phyloP scores from a whole-genome alignment of 768 basidiomycete genomes.

The Boletus vinaceobasis region DNA sequence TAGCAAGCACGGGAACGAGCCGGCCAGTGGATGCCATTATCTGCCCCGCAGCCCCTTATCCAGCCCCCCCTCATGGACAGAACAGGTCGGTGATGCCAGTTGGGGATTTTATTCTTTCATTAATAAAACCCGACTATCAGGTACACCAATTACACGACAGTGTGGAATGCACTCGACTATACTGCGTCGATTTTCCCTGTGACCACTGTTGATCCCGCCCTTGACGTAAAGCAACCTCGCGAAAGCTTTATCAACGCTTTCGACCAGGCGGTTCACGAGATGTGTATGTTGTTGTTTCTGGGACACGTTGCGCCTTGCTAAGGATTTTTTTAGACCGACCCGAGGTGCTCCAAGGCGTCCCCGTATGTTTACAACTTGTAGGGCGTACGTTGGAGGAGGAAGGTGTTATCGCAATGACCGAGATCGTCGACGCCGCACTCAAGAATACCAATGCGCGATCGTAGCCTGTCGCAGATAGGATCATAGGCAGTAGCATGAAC shows the following conservation, averaged over 20 bases:
- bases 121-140: slow-evolving; percentile 28
- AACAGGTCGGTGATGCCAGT: slow-evolving; percentile 39
- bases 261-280: slow-evolving; percentile 50
- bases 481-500: not conserved
- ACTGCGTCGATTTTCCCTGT: slow-evolving; percentile 62
- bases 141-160: slow-evolving; percentile 49
- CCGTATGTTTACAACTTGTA: slow-evolving; percentile 63
- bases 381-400: slow-evolving; percentile 75
- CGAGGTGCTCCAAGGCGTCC: slow-evolving; percentile 50
- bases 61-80: slow-evolving; percentile 61
- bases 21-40: slow-evolving; percentile 77
- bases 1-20: slow-evolving; percentile 54
- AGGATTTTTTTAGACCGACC: slow-evolving; percentile 49
- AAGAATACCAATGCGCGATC: slow-evolving; percentile 19
- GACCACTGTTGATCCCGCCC: slow-evolving; percentile 48
- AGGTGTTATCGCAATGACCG: slow-evolving; percentile 64
- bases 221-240: slow-evolving; percentile 47
- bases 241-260: slow-evolving; percentile 44
- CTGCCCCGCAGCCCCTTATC: slow-evolving; percentile 54
- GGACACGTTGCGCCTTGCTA: not conserved
- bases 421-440: slow-evolving; percentile 58
- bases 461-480: not conserved
- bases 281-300: slow-evolving; percentile 42
- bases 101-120: not conserved
- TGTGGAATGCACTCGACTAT: slow-evolving; percentile 72